A percentile compares a stretch with the other conserved stretches of the same genome.
Conservation (phyloP, 805 yeast genomes). For the Komagataella ulmi region DNA sequence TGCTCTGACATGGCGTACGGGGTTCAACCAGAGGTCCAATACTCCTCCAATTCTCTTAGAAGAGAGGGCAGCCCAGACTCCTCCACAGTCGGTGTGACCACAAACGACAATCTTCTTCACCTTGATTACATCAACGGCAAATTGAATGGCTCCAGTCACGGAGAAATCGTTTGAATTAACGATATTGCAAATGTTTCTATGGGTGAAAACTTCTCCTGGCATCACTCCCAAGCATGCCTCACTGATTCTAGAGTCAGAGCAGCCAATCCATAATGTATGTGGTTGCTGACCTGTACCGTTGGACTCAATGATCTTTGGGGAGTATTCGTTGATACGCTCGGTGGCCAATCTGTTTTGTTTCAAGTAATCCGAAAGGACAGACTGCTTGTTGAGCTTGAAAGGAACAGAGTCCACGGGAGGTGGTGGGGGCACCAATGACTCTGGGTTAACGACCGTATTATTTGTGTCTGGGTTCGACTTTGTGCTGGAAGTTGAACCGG, state of each 20-base stretch:
- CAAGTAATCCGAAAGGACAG: constrained; percentile 34
- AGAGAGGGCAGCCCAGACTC: constrained; percentile 68
- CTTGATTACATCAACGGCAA: constrained; percentile 74
- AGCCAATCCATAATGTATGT: constrained; percentile 87
- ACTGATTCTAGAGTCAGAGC: constrained; percentile 85
- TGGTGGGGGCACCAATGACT: constrained; percentile 3
- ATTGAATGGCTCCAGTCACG: constrained; percentile 69
- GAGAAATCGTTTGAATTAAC: constrained; percentile 61
- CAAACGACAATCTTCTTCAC: constrained; percentile 75
- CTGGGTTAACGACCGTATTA: not conserved
- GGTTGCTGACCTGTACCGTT: constrained; percentile 85
- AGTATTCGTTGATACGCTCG: constrained; percentile 30
- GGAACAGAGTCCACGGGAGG: constrained; percentile 10
- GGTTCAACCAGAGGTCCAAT: constrained; percentile 61
- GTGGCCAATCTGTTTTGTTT: constrained; percentile 31
- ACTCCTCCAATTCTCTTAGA: constrained; percentile 52
- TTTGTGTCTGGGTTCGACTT: not conserved
- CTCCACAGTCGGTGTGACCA: constrained; percentile 95
- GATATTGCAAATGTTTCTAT: constrained; percentile 78
- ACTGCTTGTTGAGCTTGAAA: constrained; percentile 32
- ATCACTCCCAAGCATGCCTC: constrained; percentile 60
- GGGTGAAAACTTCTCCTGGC: constrained; percentile 87
- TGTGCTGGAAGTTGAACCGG: not conserved
- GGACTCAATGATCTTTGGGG: constrained; percentile 44
- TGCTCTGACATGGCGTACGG: constrained; percentile 56